Base-by-base conservation (phyloP, 306 rosid genomes). In the Mimosa pudica region DNA sequence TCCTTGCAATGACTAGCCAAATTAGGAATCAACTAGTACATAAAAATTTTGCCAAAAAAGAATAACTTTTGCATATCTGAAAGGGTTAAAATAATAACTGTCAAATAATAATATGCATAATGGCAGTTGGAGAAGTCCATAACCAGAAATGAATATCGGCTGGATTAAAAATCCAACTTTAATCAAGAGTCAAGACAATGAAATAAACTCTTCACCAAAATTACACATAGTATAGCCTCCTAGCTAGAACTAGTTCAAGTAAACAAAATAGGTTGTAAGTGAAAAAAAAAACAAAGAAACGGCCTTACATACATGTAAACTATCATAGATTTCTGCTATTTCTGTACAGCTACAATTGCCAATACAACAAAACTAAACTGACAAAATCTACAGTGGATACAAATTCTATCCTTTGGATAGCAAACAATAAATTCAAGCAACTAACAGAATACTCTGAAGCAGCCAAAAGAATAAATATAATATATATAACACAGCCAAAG, bases 331-430 rank as follows among this genome's bases (percentile, higher is more conserved):
- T 74, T 62, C 68, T 74, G 81, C 11, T 54, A 42, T 79, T 75
- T 68, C 70, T 68, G 72, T 9, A 64, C 11, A 68, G 52, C 86
- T 77, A 81, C 68, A 49, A 38, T 75, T 66, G 20, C 51, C 4
- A 62, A 71, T 83, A 83, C 83, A 82, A 77, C 78, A 82, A 70
- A 75, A 80, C 74, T 65, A 79, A 76, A 44, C 54, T 45, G 42
- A 82, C 62, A 55, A 84, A 78, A 38, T 85, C 77, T 84, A 66
- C 49, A 63, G 64, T 63, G 82, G 69, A 76, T 73, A 74, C 78
- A 81, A 81, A 81, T 87, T 80, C 89, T 87, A 90, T 84, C 92
- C 94, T 88, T 36, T 87, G 92, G 97, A 92, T 86, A 86, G 89
- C 75, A 85, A 82, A 54, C 73, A 77, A 82, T 73, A 17, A 73